phyloP scores from a whole-genome alignment of 441 rosid genomes.

The Populus trichocarpa region DNA sequence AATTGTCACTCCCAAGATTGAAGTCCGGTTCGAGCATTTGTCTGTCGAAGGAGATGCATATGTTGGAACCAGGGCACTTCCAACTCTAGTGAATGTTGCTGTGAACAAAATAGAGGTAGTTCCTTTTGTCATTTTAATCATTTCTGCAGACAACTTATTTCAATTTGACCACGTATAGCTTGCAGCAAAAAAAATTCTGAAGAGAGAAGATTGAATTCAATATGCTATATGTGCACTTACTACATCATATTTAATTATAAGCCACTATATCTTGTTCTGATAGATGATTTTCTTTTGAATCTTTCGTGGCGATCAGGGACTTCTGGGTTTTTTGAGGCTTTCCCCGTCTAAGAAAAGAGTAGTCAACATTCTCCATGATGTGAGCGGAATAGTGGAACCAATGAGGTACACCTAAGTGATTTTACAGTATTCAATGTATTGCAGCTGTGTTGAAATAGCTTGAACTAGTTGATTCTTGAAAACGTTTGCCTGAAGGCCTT shows the following conservation, averaged over 20 bases:
- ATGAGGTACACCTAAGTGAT: slow-evolving; percentile 35
- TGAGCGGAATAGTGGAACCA: slow-evolving; percentile 56
- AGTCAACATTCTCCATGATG: slow-evolving; percentile 43
- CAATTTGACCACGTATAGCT: not conserved
- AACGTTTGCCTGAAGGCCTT: not conserved
- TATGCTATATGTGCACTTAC: not conserved
- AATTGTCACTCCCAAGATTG: slow-evolving; percentile 50
- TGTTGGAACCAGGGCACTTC: slow-evolving; percentile 64
- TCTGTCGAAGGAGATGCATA: slow-evolving; percentile 56
- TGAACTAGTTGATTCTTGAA: not conserved
- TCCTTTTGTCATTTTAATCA: not conserved
- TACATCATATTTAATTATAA: too few relatives aligned
- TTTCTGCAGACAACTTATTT: not conserved
- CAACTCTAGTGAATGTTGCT: slow-evolving; percentile 50
- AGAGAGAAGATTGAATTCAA: too few relatives aligned
- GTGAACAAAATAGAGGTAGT: slow-evolving; percentile 50
- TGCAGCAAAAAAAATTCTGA: too few relatives aligned
- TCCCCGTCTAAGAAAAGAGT: slow-evolving; percentile 54
- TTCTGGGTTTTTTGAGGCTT: slow-evolving; percentile 39
- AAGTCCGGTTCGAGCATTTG: slow-evolving; percentile 53
- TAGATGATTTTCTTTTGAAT: not conserved
- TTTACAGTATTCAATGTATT: not conserved
- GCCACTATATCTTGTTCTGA: not conserved
- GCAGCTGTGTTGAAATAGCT: not conserved
- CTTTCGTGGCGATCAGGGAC: slow-evolving; percentile 29